Evolutionary conservation across 805 yeast genomes (phyloP).

Genomic region (Cyberlindnera maritima): DNA sequence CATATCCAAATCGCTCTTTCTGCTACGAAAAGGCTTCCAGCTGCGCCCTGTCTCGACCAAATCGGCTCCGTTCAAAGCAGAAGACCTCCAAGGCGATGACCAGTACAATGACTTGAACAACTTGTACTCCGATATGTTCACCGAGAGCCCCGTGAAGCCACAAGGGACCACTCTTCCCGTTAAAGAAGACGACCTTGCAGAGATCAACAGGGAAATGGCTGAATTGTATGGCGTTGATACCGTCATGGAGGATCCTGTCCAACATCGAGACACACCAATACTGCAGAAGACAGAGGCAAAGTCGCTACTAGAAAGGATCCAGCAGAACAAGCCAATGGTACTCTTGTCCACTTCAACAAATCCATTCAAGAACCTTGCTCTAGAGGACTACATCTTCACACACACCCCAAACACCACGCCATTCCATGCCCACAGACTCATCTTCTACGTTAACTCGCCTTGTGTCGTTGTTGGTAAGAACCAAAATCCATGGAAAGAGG

Average conservation of each 20-base stretch:
- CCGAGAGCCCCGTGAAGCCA: constrained; percentile 9
- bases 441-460: constrained; percentile 74
- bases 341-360: constrained; percentile 56
- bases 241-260: not conserved
- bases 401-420: constrained; percentile 44
- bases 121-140: constrained; percentile 36
- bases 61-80: constrained; percentile 6
- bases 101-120: constrained; percentile 32
- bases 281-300: too few relatives aligned
- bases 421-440: constrained; percentile 44
- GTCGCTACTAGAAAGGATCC: constrained; percentile 26
- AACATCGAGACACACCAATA: not conserved
- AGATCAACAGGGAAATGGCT: constrained; percentile 32
- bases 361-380: constrained; percentile 75
- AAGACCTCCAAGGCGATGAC: constrained; percentile 16
- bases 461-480: constrained; percentile 95
- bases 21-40: not conserved
- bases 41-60: not conserved
- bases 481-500: constrained; percentile 92
- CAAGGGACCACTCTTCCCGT: not conserved
- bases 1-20: too few relatives aligned
- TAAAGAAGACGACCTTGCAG: constrained; percentile 30
- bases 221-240: constrained; percentile 28
- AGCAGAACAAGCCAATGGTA: constrained; percentile 42
- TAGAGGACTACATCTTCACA: constrained; percentile 76